Base-by-base conservation (phyloP, 75 land plant species). In the Sequoiadendron giganteum region DNA sequence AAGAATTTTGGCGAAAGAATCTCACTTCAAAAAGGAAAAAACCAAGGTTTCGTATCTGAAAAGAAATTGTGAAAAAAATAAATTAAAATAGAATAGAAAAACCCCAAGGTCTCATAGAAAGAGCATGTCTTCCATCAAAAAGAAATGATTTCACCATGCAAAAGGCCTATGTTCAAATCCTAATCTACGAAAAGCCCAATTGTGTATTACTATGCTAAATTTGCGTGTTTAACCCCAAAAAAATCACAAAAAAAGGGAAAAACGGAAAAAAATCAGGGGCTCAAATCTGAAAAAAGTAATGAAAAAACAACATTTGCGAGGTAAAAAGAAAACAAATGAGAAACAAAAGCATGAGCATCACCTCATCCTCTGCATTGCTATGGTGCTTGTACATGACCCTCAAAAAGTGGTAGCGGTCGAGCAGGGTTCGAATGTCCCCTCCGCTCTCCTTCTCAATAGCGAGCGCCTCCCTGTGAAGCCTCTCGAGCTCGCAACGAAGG, bases 311-410 rank as follows among this genome's bases (percentile, higher is more conserved):
- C 16, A 30, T 21, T 19, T 32, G 42, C 32, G 9, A 36, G 30
- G 8, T 15, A 3, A 65, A 39, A 56, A 34, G 16, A 85, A 87
- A 85, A 52, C 6, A 14, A 42, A 85, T 1, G 10, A 10, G 13
- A 81, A 87, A 86, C 36, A 83, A 25, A 42, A 15, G 56, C n/a
- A 38, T 45, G 52, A 15, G 81, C 83, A 28, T 16, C 42, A 94
- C 98, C 98, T 96, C 97, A 75, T 96, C 97, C 87, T 96, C 97
- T 0, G 98, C 97, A 90, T 92, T 91, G 84, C 94, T 94, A 87
- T 96, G 98, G 86, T 96, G 95, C 91, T 90, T 95, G 83, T 96
- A 96, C 13, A 96, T 90, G 5, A 75, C 79, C 13, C 94, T 83
- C 58, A 96, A 85, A 75, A 96, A 95, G 21, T 85, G 91, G 72